Evolutionary conservation across 345 rosid genomes (phyloP), one percentile per base, ranked within the genome.

Genomic region (Gossypium raimondii): DNA sequence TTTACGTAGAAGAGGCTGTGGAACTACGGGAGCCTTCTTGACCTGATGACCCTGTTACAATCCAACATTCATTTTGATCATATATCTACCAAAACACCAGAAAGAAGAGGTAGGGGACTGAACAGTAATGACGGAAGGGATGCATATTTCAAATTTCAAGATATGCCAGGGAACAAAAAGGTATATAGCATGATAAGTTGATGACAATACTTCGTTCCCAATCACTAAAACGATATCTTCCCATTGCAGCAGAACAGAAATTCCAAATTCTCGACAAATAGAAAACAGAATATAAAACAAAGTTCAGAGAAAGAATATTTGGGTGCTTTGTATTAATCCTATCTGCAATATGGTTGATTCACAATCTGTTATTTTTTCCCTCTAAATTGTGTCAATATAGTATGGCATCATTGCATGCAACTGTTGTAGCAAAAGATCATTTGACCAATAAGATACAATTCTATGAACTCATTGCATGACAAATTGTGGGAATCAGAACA

Each of bases 1-100:
- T 85, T 92, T 92, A 5, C 97, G 98, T 45, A 89, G 67, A 70
- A 76, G 81, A 66, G 93, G 86, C 80, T 86, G 90, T 22, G 87
- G 85, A 80, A 87, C 75, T 7, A 84, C 52, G 3, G 92, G 76
- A 79, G 90, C 80, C 82, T 88, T 93, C 84, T 87, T 90, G 43
- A 74, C 84, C 73, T 86, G 92, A 65, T 85, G 82, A 70, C 81
- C 85, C 71, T 67, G 41, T 47, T 12, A 47, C 18, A 47, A 24
- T 47, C 38, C 4, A 67, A 13, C 38, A 67, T 47, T 67, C 38
- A 67, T 67, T 98, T 48, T 47, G 7, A 55, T 67, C 71, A 47
- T 16, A 22, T 47, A 47, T 47, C 55, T 67, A 67, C 3, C 12
- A 41, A 44, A 20, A 60, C 20, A 18, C 13, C 7, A 22, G 72